Evolutionary conservation across 129 eudicot genomes (phyloP).

Genomic region (Chrysanthemum makinoi): DNA sequence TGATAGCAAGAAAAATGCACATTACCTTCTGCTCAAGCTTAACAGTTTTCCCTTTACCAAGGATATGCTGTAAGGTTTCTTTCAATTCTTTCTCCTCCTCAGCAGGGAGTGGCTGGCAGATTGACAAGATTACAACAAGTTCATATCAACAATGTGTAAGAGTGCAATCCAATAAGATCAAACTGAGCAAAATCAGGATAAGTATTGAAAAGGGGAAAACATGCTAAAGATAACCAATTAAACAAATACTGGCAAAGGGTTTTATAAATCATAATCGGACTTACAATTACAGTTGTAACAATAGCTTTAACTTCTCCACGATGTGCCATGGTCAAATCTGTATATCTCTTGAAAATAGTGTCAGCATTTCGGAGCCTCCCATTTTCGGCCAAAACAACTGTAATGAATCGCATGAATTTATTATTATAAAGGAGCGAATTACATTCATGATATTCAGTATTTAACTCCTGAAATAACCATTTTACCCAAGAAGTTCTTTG

Average conservation of each 20-base stretch:
- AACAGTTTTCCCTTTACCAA: constrained; percentile 84
- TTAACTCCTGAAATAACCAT: background rate
- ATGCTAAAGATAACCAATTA: constrained; percentile 11
- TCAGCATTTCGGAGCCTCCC: constrained; percentile 70
- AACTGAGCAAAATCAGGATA: background rate
- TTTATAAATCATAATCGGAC: constrained; percentile 25
- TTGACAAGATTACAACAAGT: constrained; percentile 19
- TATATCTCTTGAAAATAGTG: constrained; percentile 59
- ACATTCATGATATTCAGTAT: background rate
- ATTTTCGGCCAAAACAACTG: constrained; percentile 76
- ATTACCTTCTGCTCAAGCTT: constrained; percentile 80
- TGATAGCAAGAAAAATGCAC: constrained; percentile 1
- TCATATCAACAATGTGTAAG: constrained; percentile 12
- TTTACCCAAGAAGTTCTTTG: constrained; percentile 79
- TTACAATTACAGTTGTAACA: constrained; percentile 83
- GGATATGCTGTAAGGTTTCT: constrained; percentile 68
- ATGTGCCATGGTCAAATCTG: constrained; percentile 91
- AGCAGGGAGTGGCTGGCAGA: constrained; percentile 74
- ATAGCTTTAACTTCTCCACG: constrained; percentile 81
- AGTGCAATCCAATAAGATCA: background rate
- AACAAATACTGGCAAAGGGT: background rate
- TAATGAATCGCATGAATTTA: constrained; percentile 5
- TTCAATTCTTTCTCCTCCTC: constrained; percentile 84
- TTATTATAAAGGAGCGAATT: background rate
- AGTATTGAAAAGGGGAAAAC: background rate